These are phyloP conservation scores for Sequoia sempervirens DNA, from an alignment of 75 land plant species.

Conservation along the genomic window DNA sequence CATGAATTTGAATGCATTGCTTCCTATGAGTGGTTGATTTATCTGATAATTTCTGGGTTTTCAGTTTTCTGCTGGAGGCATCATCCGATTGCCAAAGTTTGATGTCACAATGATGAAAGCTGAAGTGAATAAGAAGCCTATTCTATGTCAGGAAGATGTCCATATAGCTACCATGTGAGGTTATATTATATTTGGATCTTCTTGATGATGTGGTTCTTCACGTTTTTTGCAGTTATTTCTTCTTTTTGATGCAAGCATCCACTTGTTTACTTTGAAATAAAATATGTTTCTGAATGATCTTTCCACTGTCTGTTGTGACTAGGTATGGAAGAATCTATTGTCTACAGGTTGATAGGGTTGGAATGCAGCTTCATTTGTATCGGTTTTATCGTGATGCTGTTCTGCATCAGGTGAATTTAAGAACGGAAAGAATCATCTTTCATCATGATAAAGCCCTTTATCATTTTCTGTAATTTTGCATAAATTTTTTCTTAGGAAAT, in stretches of 20 bases:
- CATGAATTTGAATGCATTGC: neutral
- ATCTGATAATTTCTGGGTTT: constrained; percentile 12
- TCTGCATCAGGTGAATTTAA: constrained; percentile 74
- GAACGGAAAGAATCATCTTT: neutral
- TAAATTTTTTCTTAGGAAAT: neutral
- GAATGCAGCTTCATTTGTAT: constrained; percentile 73
- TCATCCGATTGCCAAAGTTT: constrained; percentile 86
- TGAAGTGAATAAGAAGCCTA: constrained; percentile 76
- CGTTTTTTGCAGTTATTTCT: neutral
- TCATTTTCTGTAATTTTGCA: neutral
- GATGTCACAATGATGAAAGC: constrained; percentile 82
- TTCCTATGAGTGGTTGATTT: neutral
- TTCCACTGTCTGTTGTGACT: constrained; percentile 5
- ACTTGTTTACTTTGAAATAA: neutral
- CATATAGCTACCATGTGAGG: constrained; percentile 91
- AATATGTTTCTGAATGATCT: neutral
- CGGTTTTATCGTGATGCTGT: constrained; percentile 99
- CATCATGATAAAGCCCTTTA: neutral
- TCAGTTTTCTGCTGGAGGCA: constrained; percentile 94
- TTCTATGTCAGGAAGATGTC: constrained; percentile 77
- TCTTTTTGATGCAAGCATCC: constrained; percentile 1
- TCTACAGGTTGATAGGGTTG: constrained; percentile 78
- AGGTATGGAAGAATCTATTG: constrained; percentile 99
- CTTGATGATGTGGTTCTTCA: neutral
- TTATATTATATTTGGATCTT: neutral